Percentiles rank a stretch among this genome's conserved stretches.
Conservation (phyloP, 2,329 filamentous ascomycete species). For the Aspergillus versicolor region DNA sequence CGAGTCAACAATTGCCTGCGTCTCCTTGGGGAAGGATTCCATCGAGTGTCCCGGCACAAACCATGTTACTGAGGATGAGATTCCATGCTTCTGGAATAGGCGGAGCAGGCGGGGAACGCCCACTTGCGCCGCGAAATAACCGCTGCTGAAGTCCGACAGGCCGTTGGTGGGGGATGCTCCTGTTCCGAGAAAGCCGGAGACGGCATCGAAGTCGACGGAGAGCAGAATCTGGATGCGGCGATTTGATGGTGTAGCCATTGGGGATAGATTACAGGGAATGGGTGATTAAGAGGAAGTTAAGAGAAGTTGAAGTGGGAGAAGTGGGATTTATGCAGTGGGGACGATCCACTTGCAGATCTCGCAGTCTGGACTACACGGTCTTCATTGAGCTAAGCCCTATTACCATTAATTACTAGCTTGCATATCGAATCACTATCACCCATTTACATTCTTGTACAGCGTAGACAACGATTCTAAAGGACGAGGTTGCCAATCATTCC, state of each 20-base stretch:
- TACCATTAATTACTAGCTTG: too few relatives aligned
- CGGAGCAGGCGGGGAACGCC: constrained; percentile 57
- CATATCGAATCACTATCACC: too few relatives aligned
- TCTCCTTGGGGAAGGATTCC: constrained; percentile 57
- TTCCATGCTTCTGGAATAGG: constrained; percentile 52
- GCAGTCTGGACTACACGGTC: too few relatives aligned
- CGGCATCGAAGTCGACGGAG: constrained; percentile 57
- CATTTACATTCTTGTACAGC: too few relatives aligned
- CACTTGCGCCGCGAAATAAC: constrained; percentile 58
- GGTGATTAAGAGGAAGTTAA: background rate
- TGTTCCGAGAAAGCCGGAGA: constrained; percentile 61
- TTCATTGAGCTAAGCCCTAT: too few relatives aligned
- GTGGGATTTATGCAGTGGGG: background rate
- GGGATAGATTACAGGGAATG: background rate
- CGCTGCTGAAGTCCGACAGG: constrained; percentile 54
- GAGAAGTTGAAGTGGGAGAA: background rate
- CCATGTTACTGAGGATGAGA: constrained; percentile 58
- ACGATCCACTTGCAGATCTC: too few relatives aligned
- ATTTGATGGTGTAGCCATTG: background rate
- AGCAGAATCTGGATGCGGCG: constrained; percentile 29
- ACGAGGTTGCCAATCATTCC: too few relatives aligned
- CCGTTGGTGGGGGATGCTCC: constrained; percentile 50
- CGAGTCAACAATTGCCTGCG: constrained; percentile 50
- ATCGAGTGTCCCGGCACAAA: constrained; percentile 61
- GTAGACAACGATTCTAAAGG: too few relatives aligned